These are phyloP conservation scores for Powellomyces hirtus DNA, from an alignment of 192 early-diverging fungal species.

Conservation along the genomic window DNA sequence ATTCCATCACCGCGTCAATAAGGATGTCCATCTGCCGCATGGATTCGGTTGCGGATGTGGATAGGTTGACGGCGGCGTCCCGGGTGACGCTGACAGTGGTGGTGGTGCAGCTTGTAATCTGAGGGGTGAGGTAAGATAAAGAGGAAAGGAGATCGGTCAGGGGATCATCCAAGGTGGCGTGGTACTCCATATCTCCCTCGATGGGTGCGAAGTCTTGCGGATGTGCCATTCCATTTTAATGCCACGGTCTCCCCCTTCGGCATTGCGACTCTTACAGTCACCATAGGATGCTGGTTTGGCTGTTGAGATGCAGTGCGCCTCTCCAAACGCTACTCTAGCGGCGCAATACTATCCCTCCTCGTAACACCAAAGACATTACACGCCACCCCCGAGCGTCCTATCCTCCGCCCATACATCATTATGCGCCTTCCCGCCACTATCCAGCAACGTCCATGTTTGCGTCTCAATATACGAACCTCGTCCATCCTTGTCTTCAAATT, in stretches of 20 bases:
- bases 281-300: neutral
- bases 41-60: constrained; percentile 14
- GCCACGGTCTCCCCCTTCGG: too few relatives aligned
- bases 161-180: too few relatives aligned
- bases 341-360: too few relatives aligned
- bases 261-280: too few relatives aligned
- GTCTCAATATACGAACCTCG: constrained; percentile 22
- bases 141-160: neutral
- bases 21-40: constrained; percentile 20
- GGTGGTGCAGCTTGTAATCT: constrained; percentile 33
- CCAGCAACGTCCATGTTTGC: neutral
- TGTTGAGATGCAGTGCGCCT: neutral
- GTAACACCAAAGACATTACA: too few relatives aligned
- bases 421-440: too few relatives aligned
- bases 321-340: too few relatives aligned
- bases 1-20: constrained; percentile 32
- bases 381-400: too few relatives aligned
- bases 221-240: too few relatives aligned
- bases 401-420: too few relatives aligned
- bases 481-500: constrained; percentile 24
- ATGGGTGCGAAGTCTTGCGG: too few relatives aligned
- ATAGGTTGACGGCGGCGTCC: constrained; percentile 14
- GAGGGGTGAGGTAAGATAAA: neutral
- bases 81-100: constrained; percentile 25
- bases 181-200: too few relatives aligned